Evolutionary conservation across 2,329 filamentous ascomycete species (phyloP).

Genomic region (Aureobasidium sp.): DNA sequence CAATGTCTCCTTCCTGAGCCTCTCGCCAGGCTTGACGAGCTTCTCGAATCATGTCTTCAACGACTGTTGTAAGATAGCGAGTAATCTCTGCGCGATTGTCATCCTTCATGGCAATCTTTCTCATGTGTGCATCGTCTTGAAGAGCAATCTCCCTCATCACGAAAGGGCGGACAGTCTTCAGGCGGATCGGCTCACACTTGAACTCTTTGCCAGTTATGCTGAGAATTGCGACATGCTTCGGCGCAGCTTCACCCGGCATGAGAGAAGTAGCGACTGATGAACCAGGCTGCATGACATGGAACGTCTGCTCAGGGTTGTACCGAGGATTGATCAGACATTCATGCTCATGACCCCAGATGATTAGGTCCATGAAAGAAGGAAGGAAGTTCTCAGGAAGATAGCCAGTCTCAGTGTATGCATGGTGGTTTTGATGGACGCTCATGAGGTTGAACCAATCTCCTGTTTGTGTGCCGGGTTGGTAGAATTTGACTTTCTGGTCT

Average conservation of each 20-base stretch:
- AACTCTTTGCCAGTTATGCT: conserved; percentile 79
- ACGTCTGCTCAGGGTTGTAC: conserved; percentile 78
- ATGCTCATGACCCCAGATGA: conserved; percentile 97
- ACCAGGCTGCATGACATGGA: conserved; percentile 94
- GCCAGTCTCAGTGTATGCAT: conserved; percentile 84
- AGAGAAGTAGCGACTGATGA: conserved; percentile 94
- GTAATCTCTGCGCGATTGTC: conserved; percentile 81
- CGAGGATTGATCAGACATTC: conserved; percentile 85
- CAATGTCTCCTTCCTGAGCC: conserved; percentile 58
- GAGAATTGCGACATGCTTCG: conserved; percentile 84
- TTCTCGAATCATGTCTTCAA: conserved; percentile 80
- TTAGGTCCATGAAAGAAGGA: conserved; percentile 81
- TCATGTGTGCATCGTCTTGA: conserved; percentile 66
- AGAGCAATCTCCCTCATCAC: conserved; percentile 77
- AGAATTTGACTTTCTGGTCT: conserved; percentile 91
- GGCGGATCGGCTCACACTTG: conserved; percentile 66
- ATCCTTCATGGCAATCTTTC: conserved; percentile 68
- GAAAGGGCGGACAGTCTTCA: conserved; percentile 88
- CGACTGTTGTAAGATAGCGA: conserved; percentile 63
- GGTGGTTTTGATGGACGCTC: conserved; percentile 92
- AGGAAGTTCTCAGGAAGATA: conserved; percentile 91
- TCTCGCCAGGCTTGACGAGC: conserved; percentile 75
- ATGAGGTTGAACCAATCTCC: conserved; percentile 94
- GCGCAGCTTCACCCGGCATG: conserved; percentile 77
- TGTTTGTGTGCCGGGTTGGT: conserved; percentile 69